Evolutionary conservation across 768 basidiomycete genomes (phyloP).

Genomic region (Boletus fagicola): DNA sequence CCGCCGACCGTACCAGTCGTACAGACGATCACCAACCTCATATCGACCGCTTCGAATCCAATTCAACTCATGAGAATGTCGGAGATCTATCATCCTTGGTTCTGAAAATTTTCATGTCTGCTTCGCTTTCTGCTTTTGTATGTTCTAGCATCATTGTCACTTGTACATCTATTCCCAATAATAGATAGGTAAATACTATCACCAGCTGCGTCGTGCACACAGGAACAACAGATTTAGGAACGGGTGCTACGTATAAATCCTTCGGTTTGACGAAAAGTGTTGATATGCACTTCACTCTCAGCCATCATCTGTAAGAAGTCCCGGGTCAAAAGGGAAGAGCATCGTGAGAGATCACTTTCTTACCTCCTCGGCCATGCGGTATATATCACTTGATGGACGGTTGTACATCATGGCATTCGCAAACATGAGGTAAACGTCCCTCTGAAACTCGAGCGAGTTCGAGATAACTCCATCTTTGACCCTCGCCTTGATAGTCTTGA

Average conservation of each 20-base stretch:
- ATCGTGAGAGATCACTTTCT: constrained; percentile 27
- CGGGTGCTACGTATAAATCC: constrained; percentile 53
- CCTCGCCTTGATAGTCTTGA: constrained; percentile 86
- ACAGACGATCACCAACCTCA: constrained; percentile 78
- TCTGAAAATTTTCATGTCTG: constrained; percentile 37
- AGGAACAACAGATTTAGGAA: constrained; percentile 15
- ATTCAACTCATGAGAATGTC: constrained; percentile 81
- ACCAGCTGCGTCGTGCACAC: background rate
- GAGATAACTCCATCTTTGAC: constrained; percentile 81
- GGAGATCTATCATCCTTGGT: constrained; percentile 86
- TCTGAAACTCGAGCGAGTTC: constrained; percentile 82
- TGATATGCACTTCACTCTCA: constrained; percentile 65
- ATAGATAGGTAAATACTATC: background rate
- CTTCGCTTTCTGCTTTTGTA: background rate
- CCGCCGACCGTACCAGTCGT: constrained; percentile 49
- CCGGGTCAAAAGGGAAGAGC: constrained; percentile 1
- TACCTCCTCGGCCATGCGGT: constrained; percentile 89
- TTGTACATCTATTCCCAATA: constrained; percentile 2
- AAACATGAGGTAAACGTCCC: constrained; percentile 92
- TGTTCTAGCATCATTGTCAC: constrained; percentile 2
- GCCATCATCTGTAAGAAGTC: constrained; percentile 61
- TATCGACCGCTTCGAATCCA: constrained; percentile 85
- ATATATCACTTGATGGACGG: constrained; percentile 79
- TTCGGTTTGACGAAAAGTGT: constrained; percentile 73
- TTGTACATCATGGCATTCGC: constrained; percentile 99